These are phyloP conservation scores for Pyropia haitanensis DNA, from an alignment of 23 red algal species.

Conservation along the genomic window DNA sequence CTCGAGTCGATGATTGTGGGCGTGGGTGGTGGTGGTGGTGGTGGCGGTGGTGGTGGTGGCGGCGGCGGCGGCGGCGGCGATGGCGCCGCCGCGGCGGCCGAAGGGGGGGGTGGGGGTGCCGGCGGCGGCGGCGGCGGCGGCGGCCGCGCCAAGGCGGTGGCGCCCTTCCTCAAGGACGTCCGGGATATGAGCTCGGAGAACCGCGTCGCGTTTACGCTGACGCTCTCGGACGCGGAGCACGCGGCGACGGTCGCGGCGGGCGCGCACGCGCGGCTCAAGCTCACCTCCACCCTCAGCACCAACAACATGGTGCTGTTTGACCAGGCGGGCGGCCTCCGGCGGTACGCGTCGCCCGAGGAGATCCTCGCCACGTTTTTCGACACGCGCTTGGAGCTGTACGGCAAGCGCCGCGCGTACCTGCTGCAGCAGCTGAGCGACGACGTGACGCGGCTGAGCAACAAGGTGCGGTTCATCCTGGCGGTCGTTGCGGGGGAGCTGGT, in stretches of 20 bases:
- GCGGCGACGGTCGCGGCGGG: conserved; percentile 8
- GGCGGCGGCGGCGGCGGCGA: no score
- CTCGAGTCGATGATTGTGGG: conserved; percentile 66
- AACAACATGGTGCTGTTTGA: conserved; percentile 98
- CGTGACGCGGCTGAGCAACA: conserved; percentile 54
- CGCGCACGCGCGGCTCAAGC: conserved; percentile 68
- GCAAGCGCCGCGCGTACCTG: conserved; percentile 31
- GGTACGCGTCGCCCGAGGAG: conserved; percentile 63
- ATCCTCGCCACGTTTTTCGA: conserved; percentile 73
- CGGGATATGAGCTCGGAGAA: conserved; percentile 80
- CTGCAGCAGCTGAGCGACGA: conserved; percentile 39
- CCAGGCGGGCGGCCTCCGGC: conserved; percentile 57
- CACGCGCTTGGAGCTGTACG: conserved; percentile 66
- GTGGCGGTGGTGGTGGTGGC: no score
- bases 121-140: neutral
- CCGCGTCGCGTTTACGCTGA: conserved; percentile 68
- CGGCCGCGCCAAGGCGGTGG: conserved; percentile 22
- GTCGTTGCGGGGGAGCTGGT: conserved; percentile 78
- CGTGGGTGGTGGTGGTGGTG: conserved; percentile 17
- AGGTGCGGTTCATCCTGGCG: conserved; percentile 69
- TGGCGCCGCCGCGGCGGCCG: conserved; percentile 21
- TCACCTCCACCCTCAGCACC: conserved; percentile 52
- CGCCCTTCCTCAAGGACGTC: conserved; percentile 71
- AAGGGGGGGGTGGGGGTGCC: no score
- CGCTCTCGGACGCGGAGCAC: conserved; percentile 12